Conservation (phyloP, 495 filamentous ascomycete genomes). For the Penicillium lividum region DNA sequence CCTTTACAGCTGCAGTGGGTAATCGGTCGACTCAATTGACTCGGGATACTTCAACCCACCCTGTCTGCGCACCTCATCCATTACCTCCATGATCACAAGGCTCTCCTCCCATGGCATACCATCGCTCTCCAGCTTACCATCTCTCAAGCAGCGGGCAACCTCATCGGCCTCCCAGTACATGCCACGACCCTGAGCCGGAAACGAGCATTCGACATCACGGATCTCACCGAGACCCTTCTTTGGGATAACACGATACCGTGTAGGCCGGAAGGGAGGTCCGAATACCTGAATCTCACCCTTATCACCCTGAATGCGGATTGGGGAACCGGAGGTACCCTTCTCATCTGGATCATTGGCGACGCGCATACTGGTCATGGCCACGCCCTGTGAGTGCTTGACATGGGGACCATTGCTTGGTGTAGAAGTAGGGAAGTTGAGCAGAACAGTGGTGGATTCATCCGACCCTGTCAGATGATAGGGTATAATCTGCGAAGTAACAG, state of each 20-base stretch:
- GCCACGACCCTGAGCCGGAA: slow-evolving; percentile 71
- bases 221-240: slow-evolving; percentile 44
- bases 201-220: slow-evolving; percentile 61
- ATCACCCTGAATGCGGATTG: slow-evolving; percentile 81
- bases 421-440: slow-evolving; percentile 72
- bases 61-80: slow-evolving; percentile 86
- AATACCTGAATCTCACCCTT: slow-evolving; percentile 85
- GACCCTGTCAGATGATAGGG: slow-evolving; percentile 78
- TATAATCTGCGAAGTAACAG: slow-evolving; percentile 63
- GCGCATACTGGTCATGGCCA: slow-evolving; percentile 77
- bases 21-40: slow-evolving; percentile 76
- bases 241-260: slow-evolving; percentile 59
- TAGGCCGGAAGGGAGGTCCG: slow-evolving; percentile 71
- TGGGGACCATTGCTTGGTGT: slow-evolving; percentile 45
- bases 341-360: slow-evolving; percentile 67
- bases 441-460: slow-evolving; percentile 79
- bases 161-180: slow-evolving; percentile 98
- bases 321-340: slow-evolving; percentile 60
- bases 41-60: slow-evolving; percentile 77
- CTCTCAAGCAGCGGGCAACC: slow-evolving; percentile 75
- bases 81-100: slow-evolving; percentile 87
- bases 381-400: slow-evolving; percentile 57
- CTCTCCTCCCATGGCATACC: slow-evolving; percentile 77
- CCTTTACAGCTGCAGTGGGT: slow-evolving; percentile 46
- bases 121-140: slow-evolving; percentile 80